These are phyloP conservation scores for Salix brachista DNA, from an alignment of 345 rosid genomes.

Conservation along the genomic window DNA sequence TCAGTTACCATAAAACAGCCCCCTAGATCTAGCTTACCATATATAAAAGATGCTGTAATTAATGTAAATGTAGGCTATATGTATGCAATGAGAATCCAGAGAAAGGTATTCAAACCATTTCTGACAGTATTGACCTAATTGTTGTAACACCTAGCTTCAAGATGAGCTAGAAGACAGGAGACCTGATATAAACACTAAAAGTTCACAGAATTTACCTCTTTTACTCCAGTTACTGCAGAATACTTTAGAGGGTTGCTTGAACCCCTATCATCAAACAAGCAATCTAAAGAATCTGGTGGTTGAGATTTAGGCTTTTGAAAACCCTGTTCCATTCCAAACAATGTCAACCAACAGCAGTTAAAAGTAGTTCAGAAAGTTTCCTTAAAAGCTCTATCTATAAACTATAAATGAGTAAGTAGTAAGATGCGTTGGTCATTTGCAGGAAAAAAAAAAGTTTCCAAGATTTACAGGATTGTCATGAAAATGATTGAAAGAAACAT, in stretches of 20 bases:
- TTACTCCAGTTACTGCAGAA: slow-evolving; percentile 34
- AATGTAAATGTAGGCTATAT: too few relatives aligned
- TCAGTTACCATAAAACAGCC: too few relatives aligned
- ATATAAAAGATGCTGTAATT: too few relatives aligned
- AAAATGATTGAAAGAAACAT: background rate
- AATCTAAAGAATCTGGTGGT: slow-evolving; percentile 34
- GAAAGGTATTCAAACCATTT: too few relatives aligned
- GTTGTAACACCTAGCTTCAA: background rate
- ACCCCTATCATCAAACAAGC: slow-evolving; percentile 41
- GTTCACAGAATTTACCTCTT: slow-evolving; percentile 41
- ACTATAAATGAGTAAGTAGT: background rate
- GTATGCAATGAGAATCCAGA: too few relatives aligned
- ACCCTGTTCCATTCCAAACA: slow-evolving; percentile 29
- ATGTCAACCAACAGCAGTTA: slow-evolving; percentile 9
- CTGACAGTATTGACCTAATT: background rate
- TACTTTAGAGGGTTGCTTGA: slow-evolving; percentile 21
- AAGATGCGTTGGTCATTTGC: background rate
- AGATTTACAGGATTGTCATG: background rate
- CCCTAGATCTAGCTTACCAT: too few relatives aligned
- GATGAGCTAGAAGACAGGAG: background rate
- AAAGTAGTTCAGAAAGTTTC: background rate
- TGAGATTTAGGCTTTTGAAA: slow-evolving; percentile 26
- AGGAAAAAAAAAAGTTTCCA: background rate
- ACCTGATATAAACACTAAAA: background rate
- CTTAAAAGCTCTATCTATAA: too few relatives aligned